Percentiles rank a stretch among this genome's conserved stretches.
Conservation (phyloP, 1,284 basidiomycete genomes). For the Ganoderma sinense region DNA sequence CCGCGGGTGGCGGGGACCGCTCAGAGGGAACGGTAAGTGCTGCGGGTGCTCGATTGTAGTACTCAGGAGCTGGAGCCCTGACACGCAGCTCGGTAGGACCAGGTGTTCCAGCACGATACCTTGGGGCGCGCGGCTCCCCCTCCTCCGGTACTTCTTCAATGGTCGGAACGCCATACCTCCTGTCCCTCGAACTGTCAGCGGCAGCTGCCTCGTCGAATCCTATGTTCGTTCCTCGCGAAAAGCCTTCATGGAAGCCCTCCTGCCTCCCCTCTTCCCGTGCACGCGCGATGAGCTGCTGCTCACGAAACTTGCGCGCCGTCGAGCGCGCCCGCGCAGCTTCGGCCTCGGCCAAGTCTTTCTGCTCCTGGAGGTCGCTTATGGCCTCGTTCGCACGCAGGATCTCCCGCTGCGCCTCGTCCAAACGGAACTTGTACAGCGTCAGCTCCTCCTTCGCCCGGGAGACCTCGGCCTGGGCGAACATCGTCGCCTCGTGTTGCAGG, state of each 20-base stretch:
- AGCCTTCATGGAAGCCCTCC: constrained; percentile 50
- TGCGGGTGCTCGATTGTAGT: constrained; percentile 18
- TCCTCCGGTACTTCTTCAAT: constrained; percentile 29
- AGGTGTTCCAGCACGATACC: constrained; percentile 24
- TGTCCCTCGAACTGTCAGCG: constrained; percentile 14
- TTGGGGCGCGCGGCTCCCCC: constrained; percentile 28
- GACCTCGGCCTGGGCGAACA: constrained; percentile 49
- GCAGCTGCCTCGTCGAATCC: constrained; percentile 30
- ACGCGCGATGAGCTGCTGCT: constrained; percentile 47
- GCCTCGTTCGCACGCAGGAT: constrained; percentile 55
- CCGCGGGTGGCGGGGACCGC: constrained; percentile 6
- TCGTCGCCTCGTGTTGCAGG: constrained; percentile 48
- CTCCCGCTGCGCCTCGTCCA: constrained; percentile 56
- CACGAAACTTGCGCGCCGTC: constrained; percentile 50
- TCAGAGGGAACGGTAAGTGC: constrained; percentile 14
- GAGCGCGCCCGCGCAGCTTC: constrained; percentile 52
- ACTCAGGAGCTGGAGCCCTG: constrained; percentile 22
- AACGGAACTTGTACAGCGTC: constrained; percentile 52
- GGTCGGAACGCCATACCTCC: constrained; percentile 18
- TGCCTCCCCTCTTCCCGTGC: constrained; percentile 54
- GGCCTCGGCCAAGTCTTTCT: constrained; percentile 52
- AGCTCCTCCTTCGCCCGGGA: constrained; percentile 51
- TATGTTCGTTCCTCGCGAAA: constrained; percentile 41
- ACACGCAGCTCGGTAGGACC: constrained; percentile 20
- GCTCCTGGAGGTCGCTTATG: constrained; percentile 48